Base-by-base conservation (phyloP, 768 basidiomycete species). In the Russula emetica region DNA sequence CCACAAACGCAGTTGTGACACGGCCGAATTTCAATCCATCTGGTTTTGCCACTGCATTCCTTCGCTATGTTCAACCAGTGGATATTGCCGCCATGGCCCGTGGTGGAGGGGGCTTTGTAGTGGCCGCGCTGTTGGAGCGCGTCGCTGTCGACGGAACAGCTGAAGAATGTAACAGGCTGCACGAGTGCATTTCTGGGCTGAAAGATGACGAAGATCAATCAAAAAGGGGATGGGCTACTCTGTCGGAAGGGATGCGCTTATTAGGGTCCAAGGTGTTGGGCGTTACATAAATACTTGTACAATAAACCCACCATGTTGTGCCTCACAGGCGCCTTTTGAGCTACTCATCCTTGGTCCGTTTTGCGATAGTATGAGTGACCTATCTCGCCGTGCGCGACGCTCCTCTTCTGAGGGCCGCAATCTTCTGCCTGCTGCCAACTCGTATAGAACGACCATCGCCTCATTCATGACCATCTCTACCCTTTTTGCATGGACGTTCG, bases 81-180 rank as follows among this genome's bases (percentile, higher is more conserved):
- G 74, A 75, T 24, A 78, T 79, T 2, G 67, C 83, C 6, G 77
- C 76, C 22, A 85, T 92, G 78, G 86, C 85, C 59, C 76, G 74
- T 9, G 76, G 81, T 18, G 82, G 83, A 57, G 92, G 92, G 0
- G 80, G 85, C 5, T 94, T 93, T 69, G 82, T 94, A 18, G 78
- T 93, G 2, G 85, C 86, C 0, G 90, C 88, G 71, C 75, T 92
- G 34, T 82, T 87, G 70, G 85, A 85, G 68, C 79, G 86, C 30
- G 73, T 89, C 26, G 24, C 13, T 22, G 50, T 32, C 20, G 45
- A 32, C 11, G 64, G 64, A 26, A 51, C 64, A 36, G 26, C 54
- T 11, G 64, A 56, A 34, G 59, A 65, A 14, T 55, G 64, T 24
- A 30, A 7, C 32, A 20, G 24, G 32, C 16, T 65, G 24, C 44